phyloP scores from a whole-genome alignment of 768 basidiomycete species.

The Lactarius akahatsu region DNA sequence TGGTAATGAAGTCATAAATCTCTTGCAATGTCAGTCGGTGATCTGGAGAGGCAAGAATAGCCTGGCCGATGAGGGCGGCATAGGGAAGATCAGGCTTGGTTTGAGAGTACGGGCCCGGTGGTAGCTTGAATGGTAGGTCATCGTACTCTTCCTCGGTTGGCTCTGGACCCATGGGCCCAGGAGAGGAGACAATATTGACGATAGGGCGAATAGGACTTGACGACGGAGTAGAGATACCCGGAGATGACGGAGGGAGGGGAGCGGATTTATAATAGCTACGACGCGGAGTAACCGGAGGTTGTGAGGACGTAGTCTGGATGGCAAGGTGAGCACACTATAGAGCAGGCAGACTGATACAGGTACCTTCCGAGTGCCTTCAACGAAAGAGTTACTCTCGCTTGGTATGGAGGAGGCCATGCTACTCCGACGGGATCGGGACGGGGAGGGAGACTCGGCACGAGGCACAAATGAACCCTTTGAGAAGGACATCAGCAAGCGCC shows the following conservation, averaged over 20 bases:
- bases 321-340: slow-evolving; percentile 32
- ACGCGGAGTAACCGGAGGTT: slow-evolving; percentile 53
- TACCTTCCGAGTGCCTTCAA: slow-evolving; percentile 35
- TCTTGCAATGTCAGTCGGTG: slow-evolving; percentile 90
- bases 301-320: slow-evolving; percentile 36
- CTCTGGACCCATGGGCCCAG: slow-evolving; percentile 68
- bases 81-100: slow-evolving; percentile 87
- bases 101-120: slow-evolving; percentile 78
- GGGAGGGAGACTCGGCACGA: slow-evolving; percentile 29
- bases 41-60: slow-evolving; percentile 79
- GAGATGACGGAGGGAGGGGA: slow-evolving; percentile 61
- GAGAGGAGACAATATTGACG: slow-evolving; percentile 80
- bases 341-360: slow-evolving; percentile 32
- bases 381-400: slow-evolving; percentile 26
- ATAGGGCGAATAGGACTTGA: slow-evolving; percentile 60
- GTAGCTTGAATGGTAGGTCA: slow-evolving; percentile 70
- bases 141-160: slow-evolving; percentile 67
- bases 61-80: slow-evolving; percentile 94
- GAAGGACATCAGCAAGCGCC: slow-evolving; percentile 5
- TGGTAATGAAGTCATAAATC: slow-evolving; percentile 95
- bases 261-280: slow-evolving; percentile 41
- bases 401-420: slow-evolving; percentile 28
- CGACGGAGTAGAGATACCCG: slow-evolving; percentile 57
- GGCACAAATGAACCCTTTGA: slow-evolving; percentile 23
- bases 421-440: slow-evolving; percentile 26